Conservation (phyloP, 495 filamentous ascomycete species). For the Xeromyces bisporus region DNA sequence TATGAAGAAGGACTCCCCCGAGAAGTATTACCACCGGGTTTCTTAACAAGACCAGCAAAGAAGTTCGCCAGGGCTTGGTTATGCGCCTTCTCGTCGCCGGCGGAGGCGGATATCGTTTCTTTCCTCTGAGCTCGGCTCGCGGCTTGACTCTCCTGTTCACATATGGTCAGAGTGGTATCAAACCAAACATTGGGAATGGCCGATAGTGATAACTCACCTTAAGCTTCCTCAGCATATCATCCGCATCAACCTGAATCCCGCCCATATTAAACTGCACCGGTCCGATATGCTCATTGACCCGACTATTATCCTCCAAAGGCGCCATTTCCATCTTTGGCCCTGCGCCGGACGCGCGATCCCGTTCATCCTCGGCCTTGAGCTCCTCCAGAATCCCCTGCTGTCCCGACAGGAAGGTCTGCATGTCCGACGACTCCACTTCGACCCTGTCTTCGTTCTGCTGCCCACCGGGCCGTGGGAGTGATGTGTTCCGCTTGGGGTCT, state of each 20-base stretch:
- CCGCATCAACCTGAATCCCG: conserved; percentile 90
- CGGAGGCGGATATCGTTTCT: conserved; percentile 13
- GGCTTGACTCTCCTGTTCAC: conserved; percentile 35
- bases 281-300: conserved; percentile 77
- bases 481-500: conserved; percentile 46
- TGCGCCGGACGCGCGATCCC: conserved; percentile 26
- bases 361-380: conserved; percentile 46
- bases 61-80: conserved; percentile 53
- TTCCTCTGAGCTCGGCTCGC: conserved; percentile 35
- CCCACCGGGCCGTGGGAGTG: conserved; percentile 31
- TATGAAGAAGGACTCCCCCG: conserved; percentile 26
- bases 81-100: conserved; percentile 41
- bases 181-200: too few species aligned
- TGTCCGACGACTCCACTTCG: conserved; percentile 59
- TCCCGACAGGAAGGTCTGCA: conserved; percentile 58
- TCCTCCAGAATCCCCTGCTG: conserved; percentile 61
- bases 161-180: too few species aligned
- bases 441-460: conserved; percentile 25
- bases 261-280: conserved; percentile 96
- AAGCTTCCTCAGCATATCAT: conserved; percentile 80
- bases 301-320: conserved; percentile 33
- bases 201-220: conserved; percentile 38
- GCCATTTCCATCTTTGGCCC: conserved; percentile 29
- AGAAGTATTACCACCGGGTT: conserved; percentile 22
- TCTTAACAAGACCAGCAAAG: conserved; percentile 50